Conservation (phyloP, 2,329 filamentous ascomycete species). For the Cladophialophora yegresii region DNA sequence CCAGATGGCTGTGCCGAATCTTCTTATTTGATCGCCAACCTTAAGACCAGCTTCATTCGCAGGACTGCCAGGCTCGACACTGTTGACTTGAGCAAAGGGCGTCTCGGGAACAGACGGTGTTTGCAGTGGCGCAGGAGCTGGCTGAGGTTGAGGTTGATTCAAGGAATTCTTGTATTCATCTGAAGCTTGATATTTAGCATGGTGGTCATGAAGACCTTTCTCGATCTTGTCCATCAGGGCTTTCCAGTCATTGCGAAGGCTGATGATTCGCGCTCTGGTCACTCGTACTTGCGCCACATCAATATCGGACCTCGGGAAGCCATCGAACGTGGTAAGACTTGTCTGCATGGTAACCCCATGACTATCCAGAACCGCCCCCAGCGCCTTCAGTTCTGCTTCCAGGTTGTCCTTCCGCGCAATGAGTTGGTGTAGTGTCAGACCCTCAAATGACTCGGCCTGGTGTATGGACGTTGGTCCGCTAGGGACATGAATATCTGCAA, state of each 20-base stretch:
- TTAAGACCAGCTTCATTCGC: conserved; percentile 80
- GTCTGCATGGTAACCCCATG: conserved; percentile 94
- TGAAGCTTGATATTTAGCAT: conserved; percentile 64
- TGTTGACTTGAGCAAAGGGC: conserved; percentile 88
- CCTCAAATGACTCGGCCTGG: conserved; percentile 58
- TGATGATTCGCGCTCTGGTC: conserved; percentile 86
- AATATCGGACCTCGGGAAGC: conserved; percentile 88
- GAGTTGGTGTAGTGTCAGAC: conserved; percentile 74
- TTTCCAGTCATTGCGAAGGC: conserved; percentile 90
- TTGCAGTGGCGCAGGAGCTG: conserved; percentile 31
- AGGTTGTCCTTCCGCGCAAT: conserved; percentile 80
- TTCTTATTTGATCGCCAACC: conserved; percentile 76
- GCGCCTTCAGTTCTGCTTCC: conserved; percentile 81
- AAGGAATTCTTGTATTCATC: conserved; percentile 38
- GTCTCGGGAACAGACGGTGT: conserved; percentile 48
- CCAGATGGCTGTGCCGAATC: conserved; percentile 81
- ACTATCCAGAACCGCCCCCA: conserved; percentile 73
- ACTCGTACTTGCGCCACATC: conserved; percentile 95
- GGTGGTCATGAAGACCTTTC: conserved; percentile 82
- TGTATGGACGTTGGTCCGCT: conserved; percentile 73
- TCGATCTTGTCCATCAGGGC: conserved; percentile 81
- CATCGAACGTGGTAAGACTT: conserved; percentile 79
- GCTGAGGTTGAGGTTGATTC: conserved; percentile 22
- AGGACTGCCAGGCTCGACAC: conserved; percentile 74
- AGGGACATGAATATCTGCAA: conserved; percentile 64